Percentiles rank a stretch among this genome's conserved stretches.
phyloP scores from a whole-genome alignment of 2,329 filamentous ascomycete species.

The Diaporthe amygdali region DNA sequence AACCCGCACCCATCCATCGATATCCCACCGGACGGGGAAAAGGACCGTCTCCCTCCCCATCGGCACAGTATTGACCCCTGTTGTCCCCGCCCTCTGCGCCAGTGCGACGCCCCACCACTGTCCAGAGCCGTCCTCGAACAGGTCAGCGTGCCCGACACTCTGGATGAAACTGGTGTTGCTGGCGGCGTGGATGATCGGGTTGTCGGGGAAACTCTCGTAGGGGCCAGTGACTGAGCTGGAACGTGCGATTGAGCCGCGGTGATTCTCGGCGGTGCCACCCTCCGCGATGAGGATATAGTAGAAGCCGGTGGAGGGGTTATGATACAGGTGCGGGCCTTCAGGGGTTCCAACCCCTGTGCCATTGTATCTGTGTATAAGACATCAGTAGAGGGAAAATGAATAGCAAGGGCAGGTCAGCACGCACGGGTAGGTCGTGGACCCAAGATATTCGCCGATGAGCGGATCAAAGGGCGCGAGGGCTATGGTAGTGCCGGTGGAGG shows the following conservation, averaged over 20 bases:
- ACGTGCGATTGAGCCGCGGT: conserved; percentile 34
- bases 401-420: not conserved
- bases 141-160: conserved; percentile 32
- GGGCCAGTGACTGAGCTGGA: conserved; percentile 32
- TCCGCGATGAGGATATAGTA: conserved; percentile 56
- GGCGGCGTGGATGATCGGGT: conserved; percentile 39
- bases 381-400: conserved; percentile 23
- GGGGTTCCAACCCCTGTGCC: conserved; percentile 29
- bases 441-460: conserved; percentile 22
- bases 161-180: conserved; percentile 27
- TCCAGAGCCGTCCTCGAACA: conserved; percentile 30
- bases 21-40: conserved; percentile 52
- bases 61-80: conserved; percentile 41
- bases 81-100: not conserved
- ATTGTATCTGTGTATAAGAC: conserved; percentile 36
- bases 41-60: conserved; percentile 62
- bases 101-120: conserved; percentile 29
- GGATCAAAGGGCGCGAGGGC: conserved; percentile 29
- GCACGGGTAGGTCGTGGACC: not conserved
- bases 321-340: conserved; percentile 51
- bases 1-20: conserved; percentile 47
- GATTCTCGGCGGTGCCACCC: conserved; percentile 44
- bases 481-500: conserved; percentile 24
- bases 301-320: conserved; percentile 40
- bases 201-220: conserved; percentile 36